Percentiles rank a stretch among this genome's conserved stretches.
phyloP scores from a whole-genome alignment of 768 basidiomycete genomes.

The Tubosaeta sp. region DNA sequence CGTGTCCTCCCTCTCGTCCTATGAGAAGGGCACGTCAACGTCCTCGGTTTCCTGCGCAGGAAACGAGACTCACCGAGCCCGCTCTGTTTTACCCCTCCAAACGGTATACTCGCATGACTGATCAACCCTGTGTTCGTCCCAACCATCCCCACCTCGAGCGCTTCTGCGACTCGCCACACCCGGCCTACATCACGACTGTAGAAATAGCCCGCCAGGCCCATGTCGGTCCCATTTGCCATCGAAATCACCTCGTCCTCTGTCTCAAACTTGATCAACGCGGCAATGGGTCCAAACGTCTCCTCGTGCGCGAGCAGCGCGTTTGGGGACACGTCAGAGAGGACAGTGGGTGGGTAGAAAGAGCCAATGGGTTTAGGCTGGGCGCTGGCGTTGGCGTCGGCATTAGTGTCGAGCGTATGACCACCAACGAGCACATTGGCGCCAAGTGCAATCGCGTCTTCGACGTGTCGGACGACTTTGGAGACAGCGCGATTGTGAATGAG shows the following conservation, averaged over 20 bases:
- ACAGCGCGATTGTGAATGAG: constrained; percentile 85
- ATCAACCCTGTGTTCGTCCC: constrained; percentile 79
- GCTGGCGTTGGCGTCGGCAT: constrained; percentile 39
- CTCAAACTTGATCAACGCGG: constrained; percentile 83
- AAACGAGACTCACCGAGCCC: constrained; percentile 47
- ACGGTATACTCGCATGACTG: constrained; percentile 77
- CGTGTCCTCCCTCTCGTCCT: constrained; percentile 86
- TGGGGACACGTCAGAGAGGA: constrained; percentile 77
- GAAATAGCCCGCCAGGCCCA: constrained; percentile 94
- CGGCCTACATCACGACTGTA: constrained; percentile 83
- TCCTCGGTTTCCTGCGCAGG: neutral
- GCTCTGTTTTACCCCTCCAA: constrained; percentile 90
- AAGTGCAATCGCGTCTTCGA: constrained; percentile 78
- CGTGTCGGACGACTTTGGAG: constrained; percentile 80
- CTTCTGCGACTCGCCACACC: constrained; percentile 93
- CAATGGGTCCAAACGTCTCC: constrained; percentile 95
- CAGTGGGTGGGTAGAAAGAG: constrained; percentile 82
- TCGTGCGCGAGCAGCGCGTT: constrained; percentile 66
- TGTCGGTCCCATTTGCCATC: constrained; percentile 77
- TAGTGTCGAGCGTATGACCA: constrained; percentile 64
- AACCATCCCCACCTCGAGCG: constrained; percentile 91
- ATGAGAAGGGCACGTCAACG: neutral
- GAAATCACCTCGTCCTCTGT: constrained; percentile 91
- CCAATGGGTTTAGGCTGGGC: constrained; percentile 32
- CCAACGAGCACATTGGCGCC: constrained; percentile 90